Evolutionary conservation across 495 filamentous ascomycete genomes (phyloP).

Genomic region (Lasiosphaeria hispida): DNA sequence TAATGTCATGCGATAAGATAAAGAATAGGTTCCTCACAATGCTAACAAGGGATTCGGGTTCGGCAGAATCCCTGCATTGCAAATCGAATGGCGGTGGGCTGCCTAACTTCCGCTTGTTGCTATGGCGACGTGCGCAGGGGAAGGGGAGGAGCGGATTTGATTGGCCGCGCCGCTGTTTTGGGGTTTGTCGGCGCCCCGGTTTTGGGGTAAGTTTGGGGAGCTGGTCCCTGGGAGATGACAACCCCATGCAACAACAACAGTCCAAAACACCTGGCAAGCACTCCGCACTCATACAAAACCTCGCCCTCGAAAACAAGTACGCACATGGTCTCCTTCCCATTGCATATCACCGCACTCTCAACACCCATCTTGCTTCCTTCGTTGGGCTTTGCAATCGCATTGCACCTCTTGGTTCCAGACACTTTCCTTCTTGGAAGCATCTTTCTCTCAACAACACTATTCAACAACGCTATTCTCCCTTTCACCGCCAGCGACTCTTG

Average conservation of each 20-base stretch:
- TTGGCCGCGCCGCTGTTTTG: slow-evolving; percentile 4
- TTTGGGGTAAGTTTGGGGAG: not conserved
- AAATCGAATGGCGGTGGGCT: not conserved
- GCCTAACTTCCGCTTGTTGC: slow-evolving; percentile 1
- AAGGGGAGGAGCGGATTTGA: too few relatives aligned
- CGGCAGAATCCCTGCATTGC: not conserved
- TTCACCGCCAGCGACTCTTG: too few relatives aligned
- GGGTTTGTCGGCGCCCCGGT: not conserved
- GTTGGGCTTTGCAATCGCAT: not conserved
- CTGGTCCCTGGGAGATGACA: slow-evolving; percentile 15
- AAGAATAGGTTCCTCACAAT: not conserved
- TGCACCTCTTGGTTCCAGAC: not conserved
- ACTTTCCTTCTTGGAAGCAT: not conserved
- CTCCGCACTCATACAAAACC: slow-evolving; percentile 16
- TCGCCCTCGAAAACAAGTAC: not conserved
- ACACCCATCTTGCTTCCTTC: slow-evolving; percentile 1
- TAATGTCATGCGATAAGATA: slow-evolving; percentile 13
- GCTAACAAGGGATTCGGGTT: too few relatives aligned
- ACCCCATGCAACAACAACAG: slow-evolving; percentile 25
- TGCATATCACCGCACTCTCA: slow-evolving; percentile 11
- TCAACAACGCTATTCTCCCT: too few relatives aligned
- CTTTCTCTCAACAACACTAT: too few relatives aligned
- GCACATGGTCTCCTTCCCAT: slow-evolving; percentile 26
- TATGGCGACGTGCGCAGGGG: slow-evolving; percentile 3
- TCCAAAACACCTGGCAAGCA: slow-evolving; percentile 9